Percentiles rank a stretch among this genome's conserved stretches.
Conservation (phyloP, 257 asterid species). For the Solanum neorickii region DNA sequence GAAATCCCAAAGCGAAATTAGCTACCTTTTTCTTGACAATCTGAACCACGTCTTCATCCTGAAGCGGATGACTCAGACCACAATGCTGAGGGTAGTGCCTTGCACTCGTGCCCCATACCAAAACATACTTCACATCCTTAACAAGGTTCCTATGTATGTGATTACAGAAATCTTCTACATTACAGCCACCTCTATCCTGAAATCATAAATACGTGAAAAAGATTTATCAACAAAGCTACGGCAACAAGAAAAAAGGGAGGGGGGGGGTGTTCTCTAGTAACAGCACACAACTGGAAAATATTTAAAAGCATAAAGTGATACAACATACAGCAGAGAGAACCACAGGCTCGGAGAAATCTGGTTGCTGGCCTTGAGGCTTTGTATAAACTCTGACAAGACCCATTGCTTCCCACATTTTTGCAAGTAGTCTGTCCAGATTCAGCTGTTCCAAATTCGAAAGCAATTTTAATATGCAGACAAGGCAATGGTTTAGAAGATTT, state of each 20-base stretch:
- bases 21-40: slow-evolving; percentile 92
- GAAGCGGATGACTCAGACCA: slow-evolving; percentile 73
- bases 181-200: slow-evolving; percentile 98
- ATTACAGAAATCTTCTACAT: slow-evolving; percentile 83
- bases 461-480: background rate
- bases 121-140: slow-evolving; percentile 86
- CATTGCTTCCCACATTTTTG: slow-evolving; percentile 86
- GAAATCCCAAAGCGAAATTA: background rate
- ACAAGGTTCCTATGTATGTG: slow-evolving; percentile 89
- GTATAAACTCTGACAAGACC: slow-evolving; percentile 86
- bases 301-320: background rate
- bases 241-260: background rate
- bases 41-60: slow-evolving; percentile 96
- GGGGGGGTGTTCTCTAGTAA: background rate
- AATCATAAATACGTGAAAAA: background rate
- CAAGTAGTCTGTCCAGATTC: slow-evolving; percentile 59
- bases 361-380: slow-evolving; percentile 99
- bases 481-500: background rate
- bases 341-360: slow-evolving; percentile 87
- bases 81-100: slow-evolving; percentile 96
- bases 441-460: slow-evolving; percentile 6
- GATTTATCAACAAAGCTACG: background rate
- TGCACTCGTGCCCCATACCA: slow-evolving; percentile 94
- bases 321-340: slow-evolving; percentile 80
- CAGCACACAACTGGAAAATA: background rate